Evolutionary conservation across 2,329 filamentous ascomycete genomes (phyloP).

Genomic region (Aureobasidium sp.): DNA sequence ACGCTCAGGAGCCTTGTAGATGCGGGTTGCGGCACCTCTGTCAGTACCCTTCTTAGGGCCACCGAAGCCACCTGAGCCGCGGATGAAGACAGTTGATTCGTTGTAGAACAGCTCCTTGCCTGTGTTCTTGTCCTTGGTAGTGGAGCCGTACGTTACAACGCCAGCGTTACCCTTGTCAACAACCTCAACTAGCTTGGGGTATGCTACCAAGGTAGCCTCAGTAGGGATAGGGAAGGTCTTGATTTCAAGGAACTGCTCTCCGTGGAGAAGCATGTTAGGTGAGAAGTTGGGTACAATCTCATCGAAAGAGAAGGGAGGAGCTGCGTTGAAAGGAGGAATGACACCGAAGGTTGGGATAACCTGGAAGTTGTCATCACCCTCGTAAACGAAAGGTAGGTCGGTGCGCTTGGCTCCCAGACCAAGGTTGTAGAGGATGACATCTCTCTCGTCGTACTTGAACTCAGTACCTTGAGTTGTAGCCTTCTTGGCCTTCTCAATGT

Average conservation of each 20-base stretch:
- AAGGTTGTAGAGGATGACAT: conserved; percentile 92
- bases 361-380: conserved; percentile 88
- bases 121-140: conserved; percentile 75
- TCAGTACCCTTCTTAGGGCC: conserved; percentile 70
- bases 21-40: conserved; percentile 70
- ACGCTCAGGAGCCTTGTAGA: conserved; percentile 71
- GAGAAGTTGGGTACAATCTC: conserved; percentile 92
- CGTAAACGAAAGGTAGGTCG: conserved; percentile 81
- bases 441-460: conserved; percentile 77
- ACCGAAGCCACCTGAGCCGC: conserved; percentile 84
- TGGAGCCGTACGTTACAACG: conserved; percentile 70
- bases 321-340: conserved; percentile 83
- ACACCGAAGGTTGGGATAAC: conserved; percentile 92
- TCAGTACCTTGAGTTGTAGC: conserved; percentile 64
- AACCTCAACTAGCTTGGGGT: conserved; percentile 80
- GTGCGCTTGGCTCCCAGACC: conserved; percentile 86
- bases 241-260: conserved; percentile 96
- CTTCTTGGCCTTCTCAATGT: conserved; percentile 70
- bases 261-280: conserved; percentile 97
- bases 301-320: conserved; percentile 69
- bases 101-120: conserved; percentile 96
- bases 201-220: conserved; percentile 65
- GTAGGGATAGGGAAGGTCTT: conserved; percentile 88
- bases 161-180: conserved; percentile 92
- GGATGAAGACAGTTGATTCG: conserved; percentile 86